Conservation (phyloP, 345 rosid species). For the Arabidopsis arenosa region DNA sequence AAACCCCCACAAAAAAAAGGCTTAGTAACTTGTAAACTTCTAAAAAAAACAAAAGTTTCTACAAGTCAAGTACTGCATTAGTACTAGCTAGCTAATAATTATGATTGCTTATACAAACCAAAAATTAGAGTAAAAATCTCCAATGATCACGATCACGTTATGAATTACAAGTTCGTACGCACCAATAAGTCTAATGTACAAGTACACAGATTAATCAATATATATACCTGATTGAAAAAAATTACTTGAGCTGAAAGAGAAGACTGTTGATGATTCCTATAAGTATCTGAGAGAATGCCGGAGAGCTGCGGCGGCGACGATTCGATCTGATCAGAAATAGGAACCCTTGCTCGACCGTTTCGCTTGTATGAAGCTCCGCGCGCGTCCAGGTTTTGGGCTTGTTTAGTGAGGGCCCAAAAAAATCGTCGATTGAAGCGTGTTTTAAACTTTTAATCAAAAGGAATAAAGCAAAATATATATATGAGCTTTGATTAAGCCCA, state of each 20-base stretch:
- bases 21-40: not conserved
- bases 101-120: not conserved
- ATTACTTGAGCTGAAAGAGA: conserved; percentile 12
- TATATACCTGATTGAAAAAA: not conserved
- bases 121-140: not conserved
- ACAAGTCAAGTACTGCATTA: not conserved
- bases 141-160: too few species aligned
- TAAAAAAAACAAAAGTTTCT: not conserved
- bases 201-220: too few species aligned
- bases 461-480: not conserved
- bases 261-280: not conserved
- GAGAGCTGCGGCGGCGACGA: conserved; percentile 13
- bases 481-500: not conserved
- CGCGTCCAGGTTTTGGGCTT: conserved; percentile 26
- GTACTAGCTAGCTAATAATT: not conserved
- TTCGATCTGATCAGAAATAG: conserved; percentile 18
- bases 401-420: not conserved
- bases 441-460: not conserved
- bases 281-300: not conserved
- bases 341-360: conserved; percentile 19
- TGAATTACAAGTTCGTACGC: too few species aligned
- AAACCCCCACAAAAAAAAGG: not conserved
- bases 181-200: too few species aligned
- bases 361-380: not conserved
- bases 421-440: not conserved